Percentiles rank a stretch among this genome's conserved stretches.
Conservation (phyloP, 257 asterid genomes). For the Henckelia pumila region DNA sequence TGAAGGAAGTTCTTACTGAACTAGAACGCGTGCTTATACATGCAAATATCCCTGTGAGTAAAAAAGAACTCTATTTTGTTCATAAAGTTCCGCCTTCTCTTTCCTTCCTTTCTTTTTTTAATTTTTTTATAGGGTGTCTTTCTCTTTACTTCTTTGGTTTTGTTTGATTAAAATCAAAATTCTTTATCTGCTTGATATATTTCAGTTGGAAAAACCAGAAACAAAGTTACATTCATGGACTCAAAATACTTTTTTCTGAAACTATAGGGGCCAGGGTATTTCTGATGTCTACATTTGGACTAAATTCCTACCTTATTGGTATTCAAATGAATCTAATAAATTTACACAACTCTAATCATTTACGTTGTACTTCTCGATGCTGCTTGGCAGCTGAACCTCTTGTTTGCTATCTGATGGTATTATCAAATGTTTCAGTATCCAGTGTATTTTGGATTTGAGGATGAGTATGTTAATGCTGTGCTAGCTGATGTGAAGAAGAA, state of each 20-base stretch:
- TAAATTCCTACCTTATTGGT: neutral
- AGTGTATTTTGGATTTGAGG: constrained; percentile 92
- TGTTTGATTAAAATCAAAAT: constrained; percentile 5
- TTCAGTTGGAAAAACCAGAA: constrained; percentile 12
- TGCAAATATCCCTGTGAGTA: constrained; percentile 81
- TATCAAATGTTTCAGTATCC: constrained; percentile 73
- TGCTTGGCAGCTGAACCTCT: neutral
- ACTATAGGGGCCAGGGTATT: neutral
- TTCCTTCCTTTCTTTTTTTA: no score
- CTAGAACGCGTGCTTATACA: constrained; percentile 70
- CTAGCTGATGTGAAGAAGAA: constrained; percentile 81
- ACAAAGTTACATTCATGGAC: neutral
- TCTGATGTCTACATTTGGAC: constrained; percentile 20
- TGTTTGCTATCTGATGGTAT: constrained; percentile 21
- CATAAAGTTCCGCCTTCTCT: constrained; percentile 7
- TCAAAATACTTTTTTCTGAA: neutral
- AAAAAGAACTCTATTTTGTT: constrained; percentile 21
- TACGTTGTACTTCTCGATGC: neutral
- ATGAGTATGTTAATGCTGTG: constrained; percentile 59
- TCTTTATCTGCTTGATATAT: constrained; percentile 14
- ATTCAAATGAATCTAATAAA: constrained; percentile 2
- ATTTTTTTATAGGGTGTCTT: constrained; percentile 5
- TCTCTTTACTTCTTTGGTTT: constrained; percentile 8
- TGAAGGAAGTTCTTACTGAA: constrained; percentile 48
- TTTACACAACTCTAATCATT: constrained; percentile 4